Evolutionary conservation across 495 filamentous ascomycete species (phyloP).

Genomic region (Penicillium ochrochloron): DNA sequence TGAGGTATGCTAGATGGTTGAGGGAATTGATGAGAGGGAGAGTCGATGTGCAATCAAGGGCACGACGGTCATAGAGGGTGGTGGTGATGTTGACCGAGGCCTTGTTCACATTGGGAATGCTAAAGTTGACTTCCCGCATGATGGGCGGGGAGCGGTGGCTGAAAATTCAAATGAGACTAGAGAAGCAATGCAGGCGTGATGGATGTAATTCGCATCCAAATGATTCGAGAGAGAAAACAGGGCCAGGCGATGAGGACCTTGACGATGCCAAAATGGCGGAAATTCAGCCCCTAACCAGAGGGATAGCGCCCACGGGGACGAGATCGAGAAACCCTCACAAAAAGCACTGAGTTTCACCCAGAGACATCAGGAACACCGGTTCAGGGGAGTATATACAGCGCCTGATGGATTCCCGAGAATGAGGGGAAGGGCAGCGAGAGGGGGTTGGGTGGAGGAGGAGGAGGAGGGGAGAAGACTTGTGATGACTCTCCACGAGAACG

Average conservation of each 20-base stretch:
- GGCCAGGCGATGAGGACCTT: constrained; percentile 31
- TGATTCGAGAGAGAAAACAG: constrained; percentile 9
- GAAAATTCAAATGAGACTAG: constrained; percentile 5
- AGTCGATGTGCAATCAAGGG: constrained; percentile 97
- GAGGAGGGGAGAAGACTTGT: background rate
- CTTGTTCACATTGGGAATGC: constrained; percentile 99
- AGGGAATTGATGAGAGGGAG: constrained; percentile 97
- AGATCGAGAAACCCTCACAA: constrained; percentile 20
- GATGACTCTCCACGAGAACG: constrained; percentile 10
- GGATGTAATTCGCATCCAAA: constrained; percentile 21
- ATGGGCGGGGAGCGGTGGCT: constrained; percentile 29
- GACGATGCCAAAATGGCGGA: constrained; percentile 20
- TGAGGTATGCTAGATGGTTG: constrained; percentile 97
- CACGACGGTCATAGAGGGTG: constrained; percentile 94
- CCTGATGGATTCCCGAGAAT: constrained; percentile 4
- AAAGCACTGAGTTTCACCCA: constrained; percentile 19
- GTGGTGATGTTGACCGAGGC: constrained; percentile 99
- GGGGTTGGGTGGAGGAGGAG: constrained; percentile 4
- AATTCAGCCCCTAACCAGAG: constrained; percentile 32
- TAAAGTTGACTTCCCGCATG: constrained; percentile 99
- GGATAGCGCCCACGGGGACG: constrained; percentile 23
- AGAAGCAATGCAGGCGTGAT: constrained; percentile 15
- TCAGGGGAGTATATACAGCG: constrained; percentile 9
- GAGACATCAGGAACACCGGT: constrained; percentile 28
- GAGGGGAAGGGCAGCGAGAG: constrained; percentile 20